Percentiles rank a stretch among this genome's conserved stretches.
Conservation (phyloP, 148 eudicot genomes). For the Amaranthus palmeri region DNA sequence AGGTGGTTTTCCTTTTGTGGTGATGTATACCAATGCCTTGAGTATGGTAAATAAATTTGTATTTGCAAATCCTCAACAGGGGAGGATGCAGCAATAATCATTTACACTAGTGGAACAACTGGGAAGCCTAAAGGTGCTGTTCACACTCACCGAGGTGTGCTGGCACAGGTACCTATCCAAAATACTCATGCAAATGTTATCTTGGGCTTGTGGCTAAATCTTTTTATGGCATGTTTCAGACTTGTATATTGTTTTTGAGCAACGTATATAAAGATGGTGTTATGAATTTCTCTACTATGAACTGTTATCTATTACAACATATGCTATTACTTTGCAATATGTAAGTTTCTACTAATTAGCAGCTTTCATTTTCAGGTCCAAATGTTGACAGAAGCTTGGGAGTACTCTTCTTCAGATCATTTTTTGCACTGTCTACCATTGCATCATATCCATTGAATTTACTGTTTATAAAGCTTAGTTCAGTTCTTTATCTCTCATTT, state of each 20-base stretch:
- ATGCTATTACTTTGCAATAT: neutral
- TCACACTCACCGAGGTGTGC: conserved; percentile 79
- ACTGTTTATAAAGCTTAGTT: conserved; percentile 12
- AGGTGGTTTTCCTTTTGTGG: conserved; percentile 33
- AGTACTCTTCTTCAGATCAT: conserved; percentile 65
- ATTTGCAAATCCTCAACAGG: conserved; percentile 33
- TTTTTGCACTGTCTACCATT: conserved; percentile 91
- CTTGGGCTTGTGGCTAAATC: neutral
- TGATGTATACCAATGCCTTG: conserved; percentile 2
- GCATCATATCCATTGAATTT: conserved; percentile 80
- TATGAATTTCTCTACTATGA: neutral
- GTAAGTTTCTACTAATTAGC: neutral
- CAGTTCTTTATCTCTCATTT: neutral
- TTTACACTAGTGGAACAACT: conserved; percentile 98
- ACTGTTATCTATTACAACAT: neutral
- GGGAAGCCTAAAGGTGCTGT: conserved; percentile 99
- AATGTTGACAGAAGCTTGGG: conserved; percentile 84
- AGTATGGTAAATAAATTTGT: conserved; percentile 4
- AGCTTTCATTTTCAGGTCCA: conserved; percentile 61
- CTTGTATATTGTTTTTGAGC: neutral
- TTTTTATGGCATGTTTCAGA: neutral
- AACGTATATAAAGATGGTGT: neutral
- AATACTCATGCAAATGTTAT: conserved; percentile 1
- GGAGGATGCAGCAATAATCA: conserved; percentile 74
- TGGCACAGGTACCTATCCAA: conserved; percentile 68